Conservation (phyloP, 1,139 yeast genomes). For the Wickerhamiella infanticola region DNA sequence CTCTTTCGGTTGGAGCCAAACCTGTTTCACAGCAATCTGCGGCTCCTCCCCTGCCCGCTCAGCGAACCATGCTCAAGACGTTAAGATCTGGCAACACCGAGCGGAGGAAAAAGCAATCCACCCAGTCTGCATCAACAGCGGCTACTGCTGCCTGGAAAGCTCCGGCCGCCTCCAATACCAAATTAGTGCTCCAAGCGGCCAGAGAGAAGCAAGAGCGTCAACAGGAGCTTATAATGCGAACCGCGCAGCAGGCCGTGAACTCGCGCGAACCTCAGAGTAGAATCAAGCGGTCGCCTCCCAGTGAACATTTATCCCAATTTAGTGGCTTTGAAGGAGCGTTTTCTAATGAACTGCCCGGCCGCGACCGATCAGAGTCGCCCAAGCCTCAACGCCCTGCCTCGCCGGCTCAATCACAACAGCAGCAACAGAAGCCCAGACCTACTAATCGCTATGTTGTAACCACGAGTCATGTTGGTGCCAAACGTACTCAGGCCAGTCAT, state of each 20-base stretch:
- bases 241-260: slow-evolving; percentile 1
- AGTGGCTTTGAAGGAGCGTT: slow-evolving; percentile 13
- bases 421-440: background rate
- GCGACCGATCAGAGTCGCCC: background rate
- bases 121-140: background rate
- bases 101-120: background rate
- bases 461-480: background rate
- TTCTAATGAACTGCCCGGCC: slow-evolving; percentile 1
- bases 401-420: background rate
- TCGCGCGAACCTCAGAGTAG: slow-evolving; percentile 3
- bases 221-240: background rate
- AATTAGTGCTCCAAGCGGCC: background rate
- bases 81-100: background rate
- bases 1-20: background rate
- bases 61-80: slow-evolving; percentile 1
- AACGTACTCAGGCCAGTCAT: background rate
- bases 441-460: background rate
- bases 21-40: background rate
- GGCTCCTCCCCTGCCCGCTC: background rate
- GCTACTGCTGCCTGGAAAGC: slow-evolving; percentile 1
- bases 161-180: background rate
- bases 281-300: slow-evolving; percentile 3
- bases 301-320: slow-evolving; percentile 6
- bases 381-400: background rate
- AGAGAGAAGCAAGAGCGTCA: slow-evolving; percentile 1